Conservation (phyloP, 495 filamentous ascomycete species). For the Penicillium crystallinum region DNA sequence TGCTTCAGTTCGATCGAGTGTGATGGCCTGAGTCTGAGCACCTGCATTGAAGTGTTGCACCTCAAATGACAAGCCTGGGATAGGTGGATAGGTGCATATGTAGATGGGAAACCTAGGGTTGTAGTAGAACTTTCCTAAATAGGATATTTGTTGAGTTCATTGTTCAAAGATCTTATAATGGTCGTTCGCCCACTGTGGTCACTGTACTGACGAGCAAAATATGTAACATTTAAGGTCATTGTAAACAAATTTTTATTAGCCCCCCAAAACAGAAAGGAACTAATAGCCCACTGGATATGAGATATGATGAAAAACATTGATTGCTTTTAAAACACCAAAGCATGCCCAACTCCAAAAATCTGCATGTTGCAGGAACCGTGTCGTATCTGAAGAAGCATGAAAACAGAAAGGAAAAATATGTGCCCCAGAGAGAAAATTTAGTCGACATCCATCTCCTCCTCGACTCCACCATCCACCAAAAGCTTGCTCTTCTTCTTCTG, state of each 20-base stretch:
- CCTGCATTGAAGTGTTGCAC: too few species aligned
- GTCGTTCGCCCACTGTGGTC: slow-evolving; percentile 3
- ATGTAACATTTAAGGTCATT: slow-evolving; percentile 7
- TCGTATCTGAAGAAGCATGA: slow-evolving; percentile 26
- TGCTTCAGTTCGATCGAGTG: background rate
- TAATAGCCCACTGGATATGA: slow-evolving; percentile 15
- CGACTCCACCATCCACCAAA: slow-evolving; percentile 61
- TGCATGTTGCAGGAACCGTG: slow-evolving; percentile 18
- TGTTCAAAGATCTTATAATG: slow-evolving; percentile 6
- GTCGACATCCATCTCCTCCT: slow-evolving; percentile 69
- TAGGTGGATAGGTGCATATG: too few species aligned
- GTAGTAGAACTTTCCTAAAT: background rate
- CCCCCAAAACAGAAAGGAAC: background rate
- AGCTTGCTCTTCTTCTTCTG: slow-evolving; percentile 59
- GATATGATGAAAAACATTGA: slow-evolving; percentile 27
- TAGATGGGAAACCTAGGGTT: background rate
- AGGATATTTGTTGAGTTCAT: background rate
- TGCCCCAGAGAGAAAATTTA: slow-evolving; percentile 33
- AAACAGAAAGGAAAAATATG: slow-evolving; percentile 10
- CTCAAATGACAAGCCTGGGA: too few species aligned
- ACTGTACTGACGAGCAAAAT: slow-evolving; percentile 6
- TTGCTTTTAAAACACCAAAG: slow-evolving; percentile 30
- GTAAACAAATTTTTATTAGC: slow-evolving; percentile 5
- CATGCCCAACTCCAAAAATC: slow-evolving; percentile 27
- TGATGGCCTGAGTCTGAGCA: too few species aligned